A percentile compares a stretch with the other conserved stretches of the same genome.
Evolutionary conservation across 176 grass and related monocot genomes (phyloP).

Genomic region (Dactylis glomerata): DNA sequence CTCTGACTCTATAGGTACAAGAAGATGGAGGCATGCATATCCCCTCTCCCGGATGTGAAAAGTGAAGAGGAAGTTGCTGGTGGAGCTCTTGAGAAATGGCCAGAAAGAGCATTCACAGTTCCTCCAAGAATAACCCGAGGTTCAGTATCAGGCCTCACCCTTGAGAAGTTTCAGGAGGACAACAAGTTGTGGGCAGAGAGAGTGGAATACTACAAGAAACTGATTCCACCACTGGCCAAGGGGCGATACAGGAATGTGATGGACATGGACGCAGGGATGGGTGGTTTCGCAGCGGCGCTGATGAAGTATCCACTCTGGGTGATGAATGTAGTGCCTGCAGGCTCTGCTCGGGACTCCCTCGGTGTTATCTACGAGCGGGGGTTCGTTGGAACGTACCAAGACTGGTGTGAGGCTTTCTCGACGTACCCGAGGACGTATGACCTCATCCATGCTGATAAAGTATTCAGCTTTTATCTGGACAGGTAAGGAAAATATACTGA

Average conservation of each 20-base stretch:
- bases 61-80: conserved; percentile 51
- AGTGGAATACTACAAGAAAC: conserved; percentile 59
- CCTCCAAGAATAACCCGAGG: conserved; percentile 55
- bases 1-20: conserved; percentile 39
- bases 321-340: conserved; percentile 69
- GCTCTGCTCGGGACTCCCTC: conserved; percentile 33
- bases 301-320: conserved; percentile 72
- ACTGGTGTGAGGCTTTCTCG: conserved; percentile 94
- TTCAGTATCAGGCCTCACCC: conserved; percentile 48
- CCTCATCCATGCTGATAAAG: conserved; percentile 69
- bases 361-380: conserved; percentile 81
- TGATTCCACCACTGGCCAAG: conserved; percentile 61
- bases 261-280: conserved; percentile 71
- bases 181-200: conserved; percentile 65
- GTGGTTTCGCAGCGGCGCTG: conserved; percentile 56
- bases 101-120: conserved; percentile 52
- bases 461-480: conserved; percentile 61
- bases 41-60: conserved; percentile 62
- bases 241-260: conserved; percentile 76
- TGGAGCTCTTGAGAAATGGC: conserved; percentile 70
- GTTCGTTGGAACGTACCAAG: conserved; percentile 71
- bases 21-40: conserved; percentile 85
- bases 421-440: conserved; percentile 89
- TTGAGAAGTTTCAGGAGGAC: conserved; percentile 58
- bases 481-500: conserved; percentile 38